These are phyloP conservation scores for Hypomyces perniciosus DNA, from an alignment of 2,329 filamentous ascomycete genomes.

Conservation along the genomic window DNA sequence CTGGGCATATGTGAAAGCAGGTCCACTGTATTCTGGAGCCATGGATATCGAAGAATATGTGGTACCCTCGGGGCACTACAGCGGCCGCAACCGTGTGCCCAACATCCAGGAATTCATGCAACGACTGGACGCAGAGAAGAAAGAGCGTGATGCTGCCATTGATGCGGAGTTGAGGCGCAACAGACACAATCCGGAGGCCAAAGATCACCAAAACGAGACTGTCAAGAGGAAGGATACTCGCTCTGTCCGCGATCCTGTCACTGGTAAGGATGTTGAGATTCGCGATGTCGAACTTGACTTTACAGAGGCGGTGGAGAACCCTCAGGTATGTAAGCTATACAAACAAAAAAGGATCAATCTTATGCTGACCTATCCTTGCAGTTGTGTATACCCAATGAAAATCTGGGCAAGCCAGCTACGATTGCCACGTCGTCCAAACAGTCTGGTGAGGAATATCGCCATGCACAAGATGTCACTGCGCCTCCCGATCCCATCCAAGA, in stretches of 20 bases:
- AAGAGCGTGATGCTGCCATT: conserved; percentile 64
- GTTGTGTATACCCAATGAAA: conserved; percentile 84
- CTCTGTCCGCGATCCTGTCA: conserved; percentile 78
- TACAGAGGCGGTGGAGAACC: conserved; percentile 65
- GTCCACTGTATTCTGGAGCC: background rate
- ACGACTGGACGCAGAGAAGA: conserved; percentile 73
- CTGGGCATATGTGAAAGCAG: too few species aligned
- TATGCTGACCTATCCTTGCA: conserved; percentile 26
- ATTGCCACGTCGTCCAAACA: conserved; percentile 66
- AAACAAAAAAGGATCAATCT: background rate
- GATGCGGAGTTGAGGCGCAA: conserved; percentile 48
- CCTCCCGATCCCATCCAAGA: conserved; percentile 80
- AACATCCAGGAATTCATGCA: conserved; percentile 82
- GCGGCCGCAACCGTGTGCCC: conserved; percentile 75
- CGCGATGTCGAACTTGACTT: conserved; percentile 69
- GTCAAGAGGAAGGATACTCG: conserved; percentile 50
- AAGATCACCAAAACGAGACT: conserved; percentile 37
- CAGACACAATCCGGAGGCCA: conserved; percentile 30
- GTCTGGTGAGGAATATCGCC: conserved; percentile 71
- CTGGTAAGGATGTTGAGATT: conserved; percentile 78
- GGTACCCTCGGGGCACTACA: conserved; percentile 61
- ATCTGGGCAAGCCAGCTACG: conserved; percentile 68
- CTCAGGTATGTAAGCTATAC: conserved; percentile 43
- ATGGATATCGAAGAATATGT: conserved; percentile 37
- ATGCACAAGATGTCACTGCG: conserved; percentile 82